These are phyloP conservation scores for Neurospora sp. DNA, from an alignment of 495 filamentous ascomycete species.

Conservation along the genomic window DNA sequence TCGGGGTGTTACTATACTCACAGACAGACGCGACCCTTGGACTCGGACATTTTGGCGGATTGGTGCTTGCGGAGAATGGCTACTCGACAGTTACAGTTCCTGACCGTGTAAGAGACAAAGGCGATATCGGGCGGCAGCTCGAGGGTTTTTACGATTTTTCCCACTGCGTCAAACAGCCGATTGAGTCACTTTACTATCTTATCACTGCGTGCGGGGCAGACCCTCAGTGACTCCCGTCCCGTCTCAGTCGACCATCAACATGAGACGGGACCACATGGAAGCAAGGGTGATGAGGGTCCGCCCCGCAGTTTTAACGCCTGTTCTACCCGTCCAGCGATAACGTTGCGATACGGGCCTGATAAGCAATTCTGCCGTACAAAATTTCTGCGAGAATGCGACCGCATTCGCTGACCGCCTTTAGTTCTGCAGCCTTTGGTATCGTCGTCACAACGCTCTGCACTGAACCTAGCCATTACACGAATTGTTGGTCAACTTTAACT, in stretches of 20 bases:
- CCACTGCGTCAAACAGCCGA: background rate
- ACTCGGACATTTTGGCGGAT: conserved; percentile 17
- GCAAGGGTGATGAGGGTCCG: background rate
- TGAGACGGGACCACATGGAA: background rate
- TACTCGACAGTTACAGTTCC: background rate
- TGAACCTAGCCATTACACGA: background rate
- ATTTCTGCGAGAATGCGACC: background rate
- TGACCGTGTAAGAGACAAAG: background rate
- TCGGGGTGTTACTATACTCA: conserved; percentile 15
- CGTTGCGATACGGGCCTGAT: background rate
- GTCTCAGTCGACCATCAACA: background rate
- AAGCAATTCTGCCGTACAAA: conserved; percentile 11
- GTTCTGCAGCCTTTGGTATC: background rate
- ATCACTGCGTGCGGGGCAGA: background rate
- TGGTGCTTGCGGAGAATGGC: background rate
- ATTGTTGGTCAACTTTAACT: background rate
- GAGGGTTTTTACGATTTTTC: background rate
- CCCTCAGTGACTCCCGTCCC: background rate
- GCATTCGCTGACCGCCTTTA: conserved; percentile 2
- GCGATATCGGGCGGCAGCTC: background rate
- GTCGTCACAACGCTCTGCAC: background rate
- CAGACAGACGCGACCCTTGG: conserved; percentile 38
- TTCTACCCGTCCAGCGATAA: background rate
- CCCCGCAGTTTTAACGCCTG: background rate
- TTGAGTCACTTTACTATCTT: background rate